Conservation (phyloP, 2,329 filamentous ascomycete species). For the Emericellopsis cladophorae region DNA sequence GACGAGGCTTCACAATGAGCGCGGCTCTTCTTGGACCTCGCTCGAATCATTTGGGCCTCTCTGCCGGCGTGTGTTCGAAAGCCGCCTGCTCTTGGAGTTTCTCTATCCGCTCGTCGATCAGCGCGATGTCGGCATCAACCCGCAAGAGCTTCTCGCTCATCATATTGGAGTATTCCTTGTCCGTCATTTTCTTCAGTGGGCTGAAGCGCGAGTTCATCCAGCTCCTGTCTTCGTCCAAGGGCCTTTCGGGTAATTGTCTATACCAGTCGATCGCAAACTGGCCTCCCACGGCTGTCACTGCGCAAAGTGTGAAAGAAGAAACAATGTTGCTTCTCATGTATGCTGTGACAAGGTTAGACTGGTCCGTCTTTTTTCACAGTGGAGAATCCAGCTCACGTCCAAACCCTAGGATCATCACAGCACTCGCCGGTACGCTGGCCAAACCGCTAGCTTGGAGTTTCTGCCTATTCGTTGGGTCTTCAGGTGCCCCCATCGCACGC, state of each 20-base stretch:
- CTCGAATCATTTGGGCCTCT: neutral
- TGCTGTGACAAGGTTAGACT: neutral
- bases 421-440: constrained; percentile 37
- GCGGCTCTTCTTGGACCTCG: too few relatives aligned
- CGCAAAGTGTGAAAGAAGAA: constrained; percentile 29
- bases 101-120: constrained; percentile 64
- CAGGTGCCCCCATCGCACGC: constrained; percentile 34
- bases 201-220: constrained; percentile 53
- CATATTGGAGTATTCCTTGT: constrained; percentile 61
- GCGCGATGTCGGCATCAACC: constrained; percentile 63
- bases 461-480: constrained; percentile 42
- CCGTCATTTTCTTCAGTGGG: constrained; percentile 55
- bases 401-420: neutral
- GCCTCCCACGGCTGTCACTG: constrained; percentile 24
- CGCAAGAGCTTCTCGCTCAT: constrained; percentile 58
- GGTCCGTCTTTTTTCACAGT: neutral
- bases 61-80: neutral
- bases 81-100: constrained; percentile 12
- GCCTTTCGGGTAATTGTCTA: constrained; percentile 10
- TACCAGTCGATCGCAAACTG: constrained; percentile 22
- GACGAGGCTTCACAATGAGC: too few relatives aligned
- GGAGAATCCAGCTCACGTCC: neutral
- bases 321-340: neutral
- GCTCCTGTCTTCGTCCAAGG: constrained; percentile 24
- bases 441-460: constrained; percentile 55